Conservation (phyloP, 495 filamentous ascomycete species). For the Ramalina intermedia region DNA sequence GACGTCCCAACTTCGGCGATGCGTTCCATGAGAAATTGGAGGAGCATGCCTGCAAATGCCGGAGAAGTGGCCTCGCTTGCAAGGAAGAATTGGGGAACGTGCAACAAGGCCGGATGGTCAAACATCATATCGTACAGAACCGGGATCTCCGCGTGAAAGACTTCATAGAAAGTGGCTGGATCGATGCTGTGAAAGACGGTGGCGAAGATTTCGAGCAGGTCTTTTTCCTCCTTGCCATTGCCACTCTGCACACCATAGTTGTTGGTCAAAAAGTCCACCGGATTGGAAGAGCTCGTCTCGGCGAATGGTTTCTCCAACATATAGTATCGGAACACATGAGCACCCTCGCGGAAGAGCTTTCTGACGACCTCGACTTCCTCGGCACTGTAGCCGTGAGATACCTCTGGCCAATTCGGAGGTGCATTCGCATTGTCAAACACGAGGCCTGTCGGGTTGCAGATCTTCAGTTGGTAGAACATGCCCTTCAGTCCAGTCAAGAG, state of each 20-base stretch:
- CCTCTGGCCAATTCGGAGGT: slow-evolving; percentile 85
- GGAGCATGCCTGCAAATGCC: slow-evolving; percentile 92
- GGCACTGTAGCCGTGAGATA: slow-evolving; percentile 91
- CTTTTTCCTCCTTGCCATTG: slow-evolving; percentile 74
- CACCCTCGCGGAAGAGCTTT: slow-evolving; percentile 93
- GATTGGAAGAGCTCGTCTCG: slow-evolving; percentile 61
- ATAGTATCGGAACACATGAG: slow-evolving; percentile 92
- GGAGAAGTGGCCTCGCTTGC: slow-evolving; percentile 95
- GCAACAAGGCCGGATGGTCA: slow-evolving; percentile 82
- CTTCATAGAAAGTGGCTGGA: slow-evolving; percentile 94
- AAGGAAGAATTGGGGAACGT: slow-evolving; percentile 95
- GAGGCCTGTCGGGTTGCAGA: slow-evolving; percentile 60
- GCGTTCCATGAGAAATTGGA: slow-evolving; percentile 91
- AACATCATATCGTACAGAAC: slow-evolving; percentile 96
- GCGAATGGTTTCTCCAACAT: slow-evolving; percentile 65
- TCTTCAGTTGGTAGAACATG: slow-evolving; percentile 86
- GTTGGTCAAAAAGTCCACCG: slow-evolving; percentile 79
- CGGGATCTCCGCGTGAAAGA: slow-evolving; percentile 94
- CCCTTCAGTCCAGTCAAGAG: slow-evolving; percentile 95
- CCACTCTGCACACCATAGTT: slow-evolving; percentile 83
- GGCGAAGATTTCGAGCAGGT: slow-evolving; percentile 91
- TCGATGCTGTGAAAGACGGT: slow-evolving; percentile 98
- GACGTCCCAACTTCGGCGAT: slow-evolving; percentile 89
- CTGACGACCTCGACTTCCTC: slow-evolving; percentile 95
- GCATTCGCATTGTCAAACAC: slow-evolving; percentile 61